Conservation (phyloP, 768 basidiomycete species). For the Suillus alpinus region DNA sequence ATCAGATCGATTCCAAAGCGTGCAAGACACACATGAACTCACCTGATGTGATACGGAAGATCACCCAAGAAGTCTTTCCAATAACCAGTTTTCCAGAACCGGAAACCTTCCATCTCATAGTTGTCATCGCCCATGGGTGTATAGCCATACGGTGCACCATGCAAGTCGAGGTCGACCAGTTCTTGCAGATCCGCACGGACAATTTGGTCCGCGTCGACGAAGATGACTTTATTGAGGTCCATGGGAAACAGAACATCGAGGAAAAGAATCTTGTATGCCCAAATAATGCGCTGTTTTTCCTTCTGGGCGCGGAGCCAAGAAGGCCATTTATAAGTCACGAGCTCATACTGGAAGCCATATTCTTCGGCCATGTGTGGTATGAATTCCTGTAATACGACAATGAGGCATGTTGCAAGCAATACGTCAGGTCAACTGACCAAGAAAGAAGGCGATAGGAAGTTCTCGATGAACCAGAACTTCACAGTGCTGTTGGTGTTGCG, state of each 20-base stretch:
- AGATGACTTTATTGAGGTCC: slow-evolving; percentile 98
- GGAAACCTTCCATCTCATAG: slow-evolving; percentile 92
- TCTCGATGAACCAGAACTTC: slow-evolving; percentile 99
- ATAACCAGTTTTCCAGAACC: slow-evolving; percentile 98
- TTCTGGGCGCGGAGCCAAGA: slow-evolving; percentile 96
- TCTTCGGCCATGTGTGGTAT: slow-evolving; percentile 89
- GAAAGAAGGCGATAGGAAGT: slow-evolving; percentile 98
- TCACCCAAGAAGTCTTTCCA: slow-evolving; percentile 88
- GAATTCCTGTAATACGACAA: slow-evolving; percentile 62
- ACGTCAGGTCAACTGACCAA: slow-evolving; percentile 48
- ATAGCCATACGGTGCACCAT: slow-evolving; percentile 93
- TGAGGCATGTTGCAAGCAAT: not conserved
- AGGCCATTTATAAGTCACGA: slow-evolving; percentile 99
- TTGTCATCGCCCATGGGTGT: slow-evolving; percentile 98
- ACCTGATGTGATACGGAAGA: slow-evolving; percentile 94
- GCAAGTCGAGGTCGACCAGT: slow-evolving; percentile 87
- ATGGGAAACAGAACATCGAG: slow-evolving; percentile 98
- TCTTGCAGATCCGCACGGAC: slow-evolving; percentile 95
- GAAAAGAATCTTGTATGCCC: slow-evolving; percentile 99
- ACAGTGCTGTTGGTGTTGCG: slow-evolving; percentile 92
- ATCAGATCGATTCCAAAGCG: slow-evolving; percentile 9
- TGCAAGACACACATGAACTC: slow-evolving; percentile 15
- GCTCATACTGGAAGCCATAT: slow-evolving; percentile 93
- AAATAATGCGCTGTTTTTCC: slow-evolving; percentile 97
- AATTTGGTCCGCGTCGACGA: slow-evolving; percentile 97